A percentile compares a stretch with the other conserved stretches of the same genome.
Conservation (phyloP, 2,329 filamentous ascomycete species). For the Colletotrichum sp. region DNA sequence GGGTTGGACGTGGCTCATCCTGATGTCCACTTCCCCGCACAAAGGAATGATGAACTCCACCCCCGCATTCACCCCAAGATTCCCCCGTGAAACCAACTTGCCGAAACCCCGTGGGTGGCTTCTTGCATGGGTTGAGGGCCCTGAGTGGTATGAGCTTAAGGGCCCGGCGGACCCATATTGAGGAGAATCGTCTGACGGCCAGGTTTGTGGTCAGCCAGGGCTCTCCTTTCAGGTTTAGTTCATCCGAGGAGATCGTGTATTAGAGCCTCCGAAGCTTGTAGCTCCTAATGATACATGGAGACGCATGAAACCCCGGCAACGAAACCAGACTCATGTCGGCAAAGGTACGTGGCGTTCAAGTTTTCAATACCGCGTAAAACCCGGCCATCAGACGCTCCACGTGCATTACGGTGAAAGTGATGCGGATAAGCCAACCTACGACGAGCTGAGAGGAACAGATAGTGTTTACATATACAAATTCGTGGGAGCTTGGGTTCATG, state of each 20-base stretch:
- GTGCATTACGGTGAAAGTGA: too few species aligned
- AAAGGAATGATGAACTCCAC: neutral
- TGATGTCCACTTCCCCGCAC: neutral
- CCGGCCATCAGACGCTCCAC: accelerated
- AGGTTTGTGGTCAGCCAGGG: neutral
- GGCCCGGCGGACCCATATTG: neutral
- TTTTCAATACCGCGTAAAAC: neutral
- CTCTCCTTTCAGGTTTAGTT: neutral
- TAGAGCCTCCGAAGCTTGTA: neutral
- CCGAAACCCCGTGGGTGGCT: neutral
- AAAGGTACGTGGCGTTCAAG: accelerated
- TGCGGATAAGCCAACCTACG: neutral
- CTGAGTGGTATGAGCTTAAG: neutral
- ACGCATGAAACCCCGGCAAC: neutral
- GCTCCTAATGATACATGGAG: neutral
- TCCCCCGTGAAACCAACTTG: neutral
- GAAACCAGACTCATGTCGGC: neutral
- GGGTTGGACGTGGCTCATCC: neutral
- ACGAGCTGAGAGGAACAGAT: too few species aligned
- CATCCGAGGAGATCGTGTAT: neutral
- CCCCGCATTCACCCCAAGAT: neutral
- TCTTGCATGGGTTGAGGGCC: neutral
- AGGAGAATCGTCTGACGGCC: neutral
- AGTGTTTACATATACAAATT: too few species aligned
- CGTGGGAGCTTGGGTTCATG: too few species aligned